A percentile compares a stretch with the other conserved stretches of the same genome.
These are phyloP conservation scores for Podochytrium sp. DNA, from an alignment of 192 early-diverging fungal species.

Conservation along the genomic window DNA sequence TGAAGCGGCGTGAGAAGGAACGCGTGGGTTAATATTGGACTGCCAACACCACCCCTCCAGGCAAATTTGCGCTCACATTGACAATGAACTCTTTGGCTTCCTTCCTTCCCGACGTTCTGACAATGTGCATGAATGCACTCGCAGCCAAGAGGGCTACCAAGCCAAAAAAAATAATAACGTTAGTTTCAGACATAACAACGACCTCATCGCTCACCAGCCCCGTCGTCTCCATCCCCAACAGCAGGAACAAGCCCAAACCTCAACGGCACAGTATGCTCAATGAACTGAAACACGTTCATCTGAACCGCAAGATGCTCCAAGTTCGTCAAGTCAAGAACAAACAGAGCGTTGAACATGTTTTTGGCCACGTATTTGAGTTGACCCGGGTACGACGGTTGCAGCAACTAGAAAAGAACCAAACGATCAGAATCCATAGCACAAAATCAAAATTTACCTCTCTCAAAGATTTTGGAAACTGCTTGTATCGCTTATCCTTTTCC, in stretches of 20 bases:
- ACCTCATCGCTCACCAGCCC: constrained; percentile 13
- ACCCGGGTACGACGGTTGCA: constrained; percentile 65
- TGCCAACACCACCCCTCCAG: too few relatives aligned
- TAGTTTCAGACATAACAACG: too few relatives aligned
- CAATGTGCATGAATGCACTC: constrained; percentile 38
- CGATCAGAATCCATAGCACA: constrained; percentile 4
- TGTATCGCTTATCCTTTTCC: constrained; percentile 80
- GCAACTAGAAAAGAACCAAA: too few relatives aligned
- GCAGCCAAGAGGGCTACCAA: constrained; percentile 47
- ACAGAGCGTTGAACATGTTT: constrained; percentile 79
- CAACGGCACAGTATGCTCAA: constrained; percentile 75
- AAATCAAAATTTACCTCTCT: constrained; percentile 37
- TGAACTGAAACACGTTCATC: constrained; percentile 63
- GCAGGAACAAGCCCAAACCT: constrained; percentile 86
- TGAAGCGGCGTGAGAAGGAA: too few relatives aligned
- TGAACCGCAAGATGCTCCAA: constrained; percentile 57
- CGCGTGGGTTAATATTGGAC: too few relatives aligned
- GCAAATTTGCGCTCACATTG: constrained; percentile 33
- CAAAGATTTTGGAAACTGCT: constrained; percentile 64
- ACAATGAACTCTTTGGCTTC: constrained; percentile 39
- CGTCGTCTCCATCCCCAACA: constrained; percentile 29
- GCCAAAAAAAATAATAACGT: neutral
- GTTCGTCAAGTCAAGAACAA: constrained; percentile 73
- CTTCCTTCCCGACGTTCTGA: constrained; percentile 34
- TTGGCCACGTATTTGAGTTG: constrained; percentile 76